Evolutionary conservation across 139 green algal genomes (phyloP), one percentile per base, ranked within the genome.

Genomic region (Raphidocelis subcapitata): DNA sequence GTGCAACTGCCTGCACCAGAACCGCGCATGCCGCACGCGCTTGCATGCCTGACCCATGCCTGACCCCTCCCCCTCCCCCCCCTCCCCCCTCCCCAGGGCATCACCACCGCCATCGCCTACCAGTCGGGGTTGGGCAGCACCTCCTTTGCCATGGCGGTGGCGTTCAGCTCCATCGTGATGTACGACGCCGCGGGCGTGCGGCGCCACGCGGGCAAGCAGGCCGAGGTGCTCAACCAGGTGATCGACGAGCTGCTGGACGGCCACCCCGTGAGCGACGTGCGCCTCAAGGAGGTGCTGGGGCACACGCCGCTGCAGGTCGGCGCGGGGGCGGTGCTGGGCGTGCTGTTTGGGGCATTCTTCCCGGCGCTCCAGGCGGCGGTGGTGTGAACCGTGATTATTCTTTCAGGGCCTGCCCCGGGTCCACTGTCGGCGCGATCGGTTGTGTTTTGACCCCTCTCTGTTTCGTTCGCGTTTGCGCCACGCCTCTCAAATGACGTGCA

Each of bases 141-240:
- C 1, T 68, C 97, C 3, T 99, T 99, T 77, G 88, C 95, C 0
- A 71, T 97, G 23, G 82, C 76, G 26, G 73, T 97, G 3, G 92
- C 82, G 23, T 98, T 99, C 88, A 96, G 79, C 55, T 77, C 92
- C 12, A 97, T 99, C 37, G 94, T 99, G 21, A 99, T 99, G 96
- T 99, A 99, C 73, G 95, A 99, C 80, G 95, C 95, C 3, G 94
- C 96, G 46, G 91, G 91, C n/a, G 94, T 99, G 44, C 81, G 95
- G 31, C 78, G 87, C 28, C 95, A 99, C 77, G 96, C 95, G 52
- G 82, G 82, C 67, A 94, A 94, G 77, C 95, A 99, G 73, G 95
- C 95, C 21, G 86, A 97, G 78, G 93, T 97, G 44, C 84, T 99
- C 49, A 99, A 99, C 79, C 85, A 90, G 62, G 84, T 97, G 32